Evolutionary conservation across 306 rosid species (phyloP).

Genomic region (Cicer bijugum): DNA sequence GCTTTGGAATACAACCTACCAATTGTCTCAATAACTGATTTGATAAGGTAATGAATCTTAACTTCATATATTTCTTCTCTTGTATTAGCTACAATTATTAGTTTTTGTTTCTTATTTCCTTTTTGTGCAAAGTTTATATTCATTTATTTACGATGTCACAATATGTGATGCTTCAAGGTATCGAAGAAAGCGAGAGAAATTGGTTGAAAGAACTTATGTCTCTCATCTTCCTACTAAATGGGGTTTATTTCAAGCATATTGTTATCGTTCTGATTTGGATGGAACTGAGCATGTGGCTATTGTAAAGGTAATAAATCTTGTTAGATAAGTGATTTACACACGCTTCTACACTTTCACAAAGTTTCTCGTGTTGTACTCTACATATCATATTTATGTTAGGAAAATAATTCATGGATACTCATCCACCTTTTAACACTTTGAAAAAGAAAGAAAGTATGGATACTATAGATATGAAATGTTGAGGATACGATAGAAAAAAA

Average conservation of each 20-base stretch:
- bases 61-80: background rate
- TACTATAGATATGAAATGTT: no score
- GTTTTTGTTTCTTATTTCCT: no score
- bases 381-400: no score
- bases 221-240: conserved; percentile 81
- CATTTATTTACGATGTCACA: background rate
- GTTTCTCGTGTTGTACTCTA: background rate
- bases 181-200: conserved; percentile 79
- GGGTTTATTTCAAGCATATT: conserved; percentile 78
- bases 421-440: no score
- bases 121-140: no score
- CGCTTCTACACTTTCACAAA: background rate
- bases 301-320: conserved; percentile 59
- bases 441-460: no score
- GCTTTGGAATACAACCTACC: conserved; percentile 61
- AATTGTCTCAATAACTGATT: conserved; percentile 80
- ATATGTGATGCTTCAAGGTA: conserved; percentile 55
- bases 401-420: no score
- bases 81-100: background rate
- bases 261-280: conserved; percentile 76
- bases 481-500: no score
- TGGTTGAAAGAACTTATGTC: conserved; percentile 70
- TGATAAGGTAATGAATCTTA: conserved; percentile 63
- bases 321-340: background rate
- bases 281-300: conserved; percentile 81